A percentile compares a stretch with the other conserved stretches of the same genome.
Conservation (phyloP, 805 yeast species). For the Tetrapisispora phaffii region DNA sequence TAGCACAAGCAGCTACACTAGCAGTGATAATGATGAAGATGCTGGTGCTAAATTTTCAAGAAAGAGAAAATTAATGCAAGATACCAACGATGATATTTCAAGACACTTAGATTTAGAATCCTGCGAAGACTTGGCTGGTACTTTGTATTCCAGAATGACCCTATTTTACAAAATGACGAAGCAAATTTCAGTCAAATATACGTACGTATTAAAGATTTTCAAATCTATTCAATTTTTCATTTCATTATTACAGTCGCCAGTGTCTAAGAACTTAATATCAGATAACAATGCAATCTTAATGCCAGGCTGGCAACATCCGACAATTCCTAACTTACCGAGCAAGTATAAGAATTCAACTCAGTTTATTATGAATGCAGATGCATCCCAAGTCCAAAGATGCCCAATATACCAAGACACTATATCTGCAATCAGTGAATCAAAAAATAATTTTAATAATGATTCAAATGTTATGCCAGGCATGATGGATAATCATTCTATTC, state of each 20-base stretch:
- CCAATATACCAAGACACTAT: constrained; percentile 32
- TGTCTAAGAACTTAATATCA: not conserved
- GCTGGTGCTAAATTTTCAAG: constrained; percentile 3
- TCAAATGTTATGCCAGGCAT: not conserved
- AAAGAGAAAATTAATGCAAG: constrained; percentile 15
- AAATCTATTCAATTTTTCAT: constrained; percentile 43
- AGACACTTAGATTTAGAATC: constrained; percentile 30
- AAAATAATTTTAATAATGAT: constrained; percentile 4
- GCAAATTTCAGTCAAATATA: constrained; percentile 46
- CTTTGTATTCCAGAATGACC: constrained; percentile 34
- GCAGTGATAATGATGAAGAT: constrained; percentile 25
- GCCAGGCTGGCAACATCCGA: constrained; percentile 18
- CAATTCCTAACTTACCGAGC: constrained; percentile 20
- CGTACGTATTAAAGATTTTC: constrained; percentile 58
- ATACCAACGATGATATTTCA: constrained; percentile 19
- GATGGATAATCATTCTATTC: not conserved
- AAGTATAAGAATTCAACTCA: constrained; percentile 28
- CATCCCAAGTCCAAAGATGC: constrained; percentile 28
- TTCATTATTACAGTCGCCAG: constrained; percentile 23
- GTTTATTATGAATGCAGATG: constrained; percentile 24
- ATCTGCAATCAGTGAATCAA: constrained; percentile 22
- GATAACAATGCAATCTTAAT: not conserved
- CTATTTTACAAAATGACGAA: constrained; percentile 34
- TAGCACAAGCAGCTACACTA: constrained; percentile 13
- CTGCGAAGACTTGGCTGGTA: constrained; percentile 31